Percentiles rank a stretch among this genome's conserved stretches.
These are phyloP conservation scores for Paramecium tetraurelia DNA, from an alignment of 73 alveolate species.

Conservation along the genomic window DNA sequence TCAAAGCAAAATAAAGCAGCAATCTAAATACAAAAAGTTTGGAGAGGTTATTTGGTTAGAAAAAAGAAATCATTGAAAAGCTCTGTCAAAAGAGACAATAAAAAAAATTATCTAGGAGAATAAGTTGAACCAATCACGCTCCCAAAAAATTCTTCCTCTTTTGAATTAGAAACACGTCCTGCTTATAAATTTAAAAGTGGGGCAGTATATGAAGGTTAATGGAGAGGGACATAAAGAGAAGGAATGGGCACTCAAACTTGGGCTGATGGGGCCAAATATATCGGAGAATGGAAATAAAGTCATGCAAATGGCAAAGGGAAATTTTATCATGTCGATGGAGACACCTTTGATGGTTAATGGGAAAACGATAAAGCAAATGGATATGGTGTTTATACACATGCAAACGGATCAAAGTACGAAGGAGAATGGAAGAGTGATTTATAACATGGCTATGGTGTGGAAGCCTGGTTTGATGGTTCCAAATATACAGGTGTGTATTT, in stretches of 20 bases:
- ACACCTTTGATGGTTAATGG: conserved; percentile 72
- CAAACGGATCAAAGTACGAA: conserved; percentile 62
- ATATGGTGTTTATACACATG: conserved; percentile 67
- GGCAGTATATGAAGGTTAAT: conserved; percentile 64
- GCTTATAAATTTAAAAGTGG: conserved; percentile 70
- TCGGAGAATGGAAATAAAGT: conserved; percentile 68
- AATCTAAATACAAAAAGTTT: not conserved
- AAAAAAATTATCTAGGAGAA: conserved; percentile 26
- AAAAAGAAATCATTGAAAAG: not conserved
- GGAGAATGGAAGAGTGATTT: conserved; percentile 74
- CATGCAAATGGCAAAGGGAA: conserved; percentile 69
- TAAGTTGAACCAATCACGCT: not conserved
- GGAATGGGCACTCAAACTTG: conserved; percentile 67
- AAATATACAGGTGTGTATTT: conserved; percentile 59
- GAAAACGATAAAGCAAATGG: conserved; percentile 74
- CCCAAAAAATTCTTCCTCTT: not conserved
- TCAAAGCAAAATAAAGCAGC: not conserved
- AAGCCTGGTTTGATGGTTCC: conserved; percentile 74
- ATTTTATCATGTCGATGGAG: conserved; percentile 67
- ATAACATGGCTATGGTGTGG: conserved; percentile 65
- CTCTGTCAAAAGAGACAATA: not conserved
- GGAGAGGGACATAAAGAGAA: conserved; percentile 79
- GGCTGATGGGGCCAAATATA: conserved; percentile 63
- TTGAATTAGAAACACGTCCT: conserved; percentile 71
- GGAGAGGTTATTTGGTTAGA: conserved; percentile 32